Conservation (phyloP, 2,329 filamentous ascomycete species). For the Colletotrichum sp. region DNA sequence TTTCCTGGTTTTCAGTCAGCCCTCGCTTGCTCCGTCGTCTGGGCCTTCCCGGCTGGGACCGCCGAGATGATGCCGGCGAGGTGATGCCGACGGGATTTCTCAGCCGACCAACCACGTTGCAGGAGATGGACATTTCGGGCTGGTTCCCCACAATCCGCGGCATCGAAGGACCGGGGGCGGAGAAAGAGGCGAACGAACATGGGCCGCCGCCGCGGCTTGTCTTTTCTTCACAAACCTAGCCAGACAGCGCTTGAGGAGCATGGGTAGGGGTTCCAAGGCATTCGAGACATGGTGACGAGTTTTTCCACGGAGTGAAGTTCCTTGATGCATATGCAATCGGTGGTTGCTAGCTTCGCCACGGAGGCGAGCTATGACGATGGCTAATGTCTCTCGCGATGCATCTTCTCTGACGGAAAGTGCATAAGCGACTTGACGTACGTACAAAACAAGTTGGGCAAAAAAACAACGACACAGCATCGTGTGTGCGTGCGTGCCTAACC, state of each 20-base stretch:
- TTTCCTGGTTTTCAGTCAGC: not conserved
- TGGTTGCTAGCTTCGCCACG: not conserved
- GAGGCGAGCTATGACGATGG: not conserved
- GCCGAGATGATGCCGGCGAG: not conserved
- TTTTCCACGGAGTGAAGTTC: not conserved
- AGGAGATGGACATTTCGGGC: not conserved
- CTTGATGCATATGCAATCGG: not conserved
- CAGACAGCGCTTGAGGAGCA: not conserved
- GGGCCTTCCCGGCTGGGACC: not conserved
- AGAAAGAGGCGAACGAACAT: not conserved
- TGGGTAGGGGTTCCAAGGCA: not conserved
- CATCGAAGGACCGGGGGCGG: not conserved
- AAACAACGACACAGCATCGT: not conserved
- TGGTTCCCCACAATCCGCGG: not conserved
- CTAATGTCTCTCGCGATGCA: not conserved
- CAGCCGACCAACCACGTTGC: not conserved
- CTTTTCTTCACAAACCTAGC: not conserved
- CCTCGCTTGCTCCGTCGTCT: not conserved
- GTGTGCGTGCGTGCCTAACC: not conserved
- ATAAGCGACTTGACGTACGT: not conserved
- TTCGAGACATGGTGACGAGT: not conserved
- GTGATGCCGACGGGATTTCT: not conserved
- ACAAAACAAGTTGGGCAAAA: not conserved
- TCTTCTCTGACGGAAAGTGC: not conserved
- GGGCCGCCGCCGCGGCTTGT: not conserved